These are phyloP conservation scores for Rhizoclosmatium globosum DNA, from an alignment of 192 early-diverging fungal genomes.

Conservation along the genomic window DNA sequence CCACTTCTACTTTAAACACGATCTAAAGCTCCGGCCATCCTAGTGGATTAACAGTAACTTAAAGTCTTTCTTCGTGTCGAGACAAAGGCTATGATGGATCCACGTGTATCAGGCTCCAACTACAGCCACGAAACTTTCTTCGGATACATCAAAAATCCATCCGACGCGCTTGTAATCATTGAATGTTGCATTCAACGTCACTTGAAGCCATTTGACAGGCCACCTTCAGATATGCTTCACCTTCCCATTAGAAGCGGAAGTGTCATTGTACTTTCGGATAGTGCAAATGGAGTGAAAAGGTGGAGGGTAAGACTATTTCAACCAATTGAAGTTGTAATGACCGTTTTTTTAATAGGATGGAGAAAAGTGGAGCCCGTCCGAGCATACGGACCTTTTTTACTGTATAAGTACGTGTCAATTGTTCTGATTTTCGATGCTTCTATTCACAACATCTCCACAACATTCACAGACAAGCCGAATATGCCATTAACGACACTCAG, in stretches of 20 bases:
- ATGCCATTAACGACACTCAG: no score
- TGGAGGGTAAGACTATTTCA: not conserved
- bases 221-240: not conserved
- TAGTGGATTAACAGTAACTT: no score
- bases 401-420: not conserved
- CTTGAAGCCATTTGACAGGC: not conserved
- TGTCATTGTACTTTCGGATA: not conserved
- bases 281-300: not conserved
- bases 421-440: not conserved
- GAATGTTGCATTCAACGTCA: not conserved
- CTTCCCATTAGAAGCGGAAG: not conserved
- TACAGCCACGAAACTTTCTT: constrained; percentile 1
- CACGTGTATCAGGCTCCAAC: not conserved
- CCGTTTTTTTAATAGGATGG: not conserved
- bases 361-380: constrained; percentile 1
- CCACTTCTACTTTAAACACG: no score
- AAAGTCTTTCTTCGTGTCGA: no score
- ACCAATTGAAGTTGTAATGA: not conserved
- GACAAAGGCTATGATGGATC: no score
- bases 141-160: not conserved
- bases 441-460: no score
- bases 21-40: no score
- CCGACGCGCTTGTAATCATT: not conserved
- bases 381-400: not conserved
- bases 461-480: no score